Conservation (phyloP, 345 rosid species). For the Limnanthes douglasii region DNA sequence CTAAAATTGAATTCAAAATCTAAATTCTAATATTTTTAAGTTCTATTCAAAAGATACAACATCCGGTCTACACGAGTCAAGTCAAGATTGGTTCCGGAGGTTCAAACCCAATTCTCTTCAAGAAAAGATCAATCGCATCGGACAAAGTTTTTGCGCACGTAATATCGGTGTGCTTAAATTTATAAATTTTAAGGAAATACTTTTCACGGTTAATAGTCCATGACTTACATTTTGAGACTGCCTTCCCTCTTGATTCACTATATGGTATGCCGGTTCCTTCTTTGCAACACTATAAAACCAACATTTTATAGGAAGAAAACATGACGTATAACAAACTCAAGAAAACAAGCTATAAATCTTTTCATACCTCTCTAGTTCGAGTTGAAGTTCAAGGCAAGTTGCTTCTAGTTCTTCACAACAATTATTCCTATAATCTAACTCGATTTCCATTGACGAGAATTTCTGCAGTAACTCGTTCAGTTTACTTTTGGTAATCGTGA, state of each 20-base stretch:
- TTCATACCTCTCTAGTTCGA: slow-evolving; percentile 69
- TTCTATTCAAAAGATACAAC: too few relatives aligned
- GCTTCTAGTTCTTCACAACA: slow-evolving; percentile 86
- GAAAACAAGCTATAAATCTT: slow-evolving; percentile 1
- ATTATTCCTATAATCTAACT: slow-evolving; percentile 58
- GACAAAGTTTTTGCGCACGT: too few relatives aligned
- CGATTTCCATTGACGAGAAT: slow-evolving; percentile 67
- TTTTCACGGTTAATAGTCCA: neutral
- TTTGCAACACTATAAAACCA: slow-evolving; percentile 37
- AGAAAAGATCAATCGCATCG: too few relatives aligned
- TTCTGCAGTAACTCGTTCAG: slow-evolving; percentile 58
- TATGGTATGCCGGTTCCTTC: slow-evolving; percentile 23
- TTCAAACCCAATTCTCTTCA: too few relatives aligned
- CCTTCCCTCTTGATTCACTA: slow-evolving; percentile 25
- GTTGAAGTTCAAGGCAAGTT: slow-evolving; percentile 85
- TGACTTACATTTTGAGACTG: slow-evolving; percentile 40
- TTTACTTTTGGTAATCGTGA: slow-evolving; percentile 46
- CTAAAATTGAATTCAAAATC: too few relatives aligned
- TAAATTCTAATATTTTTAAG: too few relatives aligned
- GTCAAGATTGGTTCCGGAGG: too few relatives aligned
- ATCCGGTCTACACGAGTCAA: too few relatives aligned
- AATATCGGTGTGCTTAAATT: neutral
- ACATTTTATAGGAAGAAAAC: slow-evolving; percentile 5
- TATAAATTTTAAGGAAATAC: neutral
- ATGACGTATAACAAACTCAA: neutral